Evolutionary conservation across 2,329 filamentous ascomycete species (phyloP).

Genomic region (Paraphaeosphaeria minitans): DNA sequence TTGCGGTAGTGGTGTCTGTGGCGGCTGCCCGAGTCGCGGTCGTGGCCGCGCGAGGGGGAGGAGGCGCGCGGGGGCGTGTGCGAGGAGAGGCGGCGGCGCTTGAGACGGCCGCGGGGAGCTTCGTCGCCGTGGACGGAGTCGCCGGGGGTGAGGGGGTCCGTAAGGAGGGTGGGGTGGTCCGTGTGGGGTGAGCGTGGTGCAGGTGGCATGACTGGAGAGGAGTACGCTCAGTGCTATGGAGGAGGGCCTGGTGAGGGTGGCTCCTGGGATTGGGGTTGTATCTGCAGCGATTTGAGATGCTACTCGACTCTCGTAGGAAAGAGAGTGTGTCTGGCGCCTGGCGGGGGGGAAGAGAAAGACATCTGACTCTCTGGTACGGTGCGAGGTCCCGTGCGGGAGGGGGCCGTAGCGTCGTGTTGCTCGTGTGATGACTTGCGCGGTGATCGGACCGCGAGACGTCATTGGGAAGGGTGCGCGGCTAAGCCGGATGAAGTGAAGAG

Average conservation of each 20-base stretch:
- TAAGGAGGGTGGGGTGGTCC: not conserved
- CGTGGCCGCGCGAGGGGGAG: slow-evolving; percentile 42
- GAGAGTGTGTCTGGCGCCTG: not conserved
- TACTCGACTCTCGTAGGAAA: not conserved
- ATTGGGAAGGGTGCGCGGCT: slow-evolving; percentile 4
- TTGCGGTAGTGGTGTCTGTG: slow-evolving; percentile 40
- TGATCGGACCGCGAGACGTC: slow-evolving; percentile 6
- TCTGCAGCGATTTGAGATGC: not conserved
- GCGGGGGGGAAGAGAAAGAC: not conserved
- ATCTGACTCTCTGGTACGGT: not conserved
- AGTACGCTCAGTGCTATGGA: too few species aligned
- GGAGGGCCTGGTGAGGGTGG: too few species aligned
- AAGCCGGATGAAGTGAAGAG: not conserved
- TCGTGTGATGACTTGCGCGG: slow-evolving; percentile 1
- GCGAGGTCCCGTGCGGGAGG: slow-evolving; percentile 3
- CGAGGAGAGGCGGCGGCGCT: slow-evolving; percentile 37
- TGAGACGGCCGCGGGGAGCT: slow-evolving; percentile 34
- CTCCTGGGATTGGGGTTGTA: too few species aligned
- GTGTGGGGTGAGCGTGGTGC: not conserved
- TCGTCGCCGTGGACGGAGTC: slow-evolving; percentile 5
- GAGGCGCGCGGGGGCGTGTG: slow-evolving; percentile 36
- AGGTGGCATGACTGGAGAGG: not conserved
- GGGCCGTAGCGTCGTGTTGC: slow-evolving; percentile 1
- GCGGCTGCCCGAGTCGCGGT: slow-evolving; percentile 38
- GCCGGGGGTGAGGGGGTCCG: not conserved